These are phyloP conservation scores for Monilinia polystroma DNA, from an alignment of 2,329 filamentous ascomycete species.

Conservation along the genomic window DNA sequence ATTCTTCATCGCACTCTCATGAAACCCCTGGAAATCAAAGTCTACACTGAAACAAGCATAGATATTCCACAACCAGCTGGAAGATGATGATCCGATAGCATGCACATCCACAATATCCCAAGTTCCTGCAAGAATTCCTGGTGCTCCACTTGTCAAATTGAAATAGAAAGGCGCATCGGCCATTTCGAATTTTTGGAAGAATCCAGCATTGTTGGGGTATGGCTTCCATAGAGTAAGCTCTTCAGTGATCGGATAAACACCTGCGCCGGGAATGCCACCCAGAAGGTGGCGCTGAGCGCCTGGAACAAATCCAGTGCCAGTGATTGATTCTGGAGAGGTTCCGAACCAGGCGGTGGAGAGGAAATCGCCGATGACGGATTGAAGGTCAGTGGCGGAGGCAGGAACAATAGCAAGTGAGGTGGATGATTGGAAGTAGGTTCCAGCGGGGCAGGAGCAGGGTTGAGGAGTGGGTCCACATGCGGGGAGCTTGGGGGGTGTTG, in stretches of 20 bases:
- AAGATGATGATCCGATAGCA: not conserved
- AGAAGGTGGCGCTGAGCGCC: not conserved
- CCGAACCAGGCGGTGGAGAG: conserved; percentile 13
- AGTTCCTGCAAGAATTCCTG: not conserved
- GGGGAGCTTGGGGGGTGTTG: not conserved
- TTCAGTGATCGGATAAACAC: conserved; percentile 6
- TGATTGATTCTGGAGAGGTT: not conserved
- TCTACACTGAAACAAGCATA: conserved; percentile 17
- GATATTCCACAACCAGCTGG: conserved; percentile 18
- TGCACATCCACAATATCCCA: conserved; percentile 15
- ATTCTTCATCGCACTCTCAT: conserved; percentile 17
- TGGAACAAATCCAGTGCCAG: not conserved
- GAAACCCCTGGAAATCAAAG: conserved; percentile 7
- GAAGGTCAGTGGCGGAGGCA: not conserved
- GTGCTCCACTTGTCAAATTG: not conserved
- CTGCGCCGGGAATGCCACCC: conserved; percentile 2
- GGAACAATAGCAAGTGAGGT: not conserved
- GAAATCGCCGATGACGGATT: conserved; percentile 5
- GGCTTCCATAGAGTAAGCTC: conserved; percentile 2
- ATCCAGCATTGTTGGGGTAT: not conserved
- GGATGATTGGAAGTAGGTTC: conserved; percentile 7
- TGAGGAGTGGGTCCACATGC: conserved; percentile 2
- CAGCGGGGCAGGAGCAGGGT: conserved; percentile 7
- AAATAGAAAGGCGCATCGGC: conserved; percentile 1
- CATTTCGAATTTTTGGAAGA: conserved; percentile 13